Evolutionary conservation across 1,284 basidiomycete genomes (phyloP).

Genomic region (Leccinum solheimii): DNA sequence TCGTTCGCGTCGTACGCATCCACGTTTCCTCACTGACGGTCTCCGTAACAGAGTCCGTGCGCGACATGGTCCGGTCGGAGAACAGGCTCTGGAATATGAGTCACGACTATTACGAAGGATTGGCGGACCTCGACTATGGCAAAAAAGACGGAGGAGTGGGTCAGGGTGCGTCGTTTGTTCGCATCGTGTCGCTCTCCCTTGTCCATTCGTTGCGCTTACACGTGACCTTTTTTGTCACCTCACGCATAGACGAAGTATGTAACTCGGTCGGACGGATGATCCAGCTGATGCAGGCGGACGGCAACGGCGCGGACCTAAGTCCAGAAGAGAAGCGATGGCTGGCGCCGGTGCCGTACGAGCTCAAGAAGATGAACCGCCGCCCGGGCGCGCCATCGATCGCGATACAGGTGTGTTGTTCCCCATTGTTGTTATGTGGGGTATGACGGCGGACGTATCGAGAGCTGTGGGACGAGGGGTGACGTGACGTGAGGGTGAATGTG

Average conservation of each 20-base stretch:
- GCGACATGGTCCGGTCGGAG: slow-evolving; percentile 19
- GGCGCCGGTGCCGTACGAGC: slow-evolving; percentile 5
- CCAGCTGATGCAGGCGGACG: slow-evolving; percentile 19
- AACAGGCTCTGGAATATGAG: slow-evolving; percentile 21
- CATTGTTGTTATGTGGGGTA: slow-evolving; percentile 47
- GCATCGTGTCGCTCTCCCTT: background rate
- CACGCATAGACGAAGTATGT: slow-evolving; percentile 27
- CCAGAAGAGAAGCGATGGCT: slow-evolving; percentile 8
- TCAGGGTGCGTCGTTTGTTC: background rate
- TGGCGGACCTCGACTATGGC: slow-evolving; percentile 19
- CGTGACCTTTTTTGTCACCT: background rate
- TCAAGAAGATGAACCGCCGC: slow-evolving; percentile 8
- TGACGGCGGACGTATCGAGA: too few relatives aligned
- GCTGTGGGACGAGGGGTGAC: too few relatives aligned
- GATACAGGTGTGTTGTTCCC: slow-evolving; percentile 23
- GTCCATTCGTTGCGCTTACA: background rate
- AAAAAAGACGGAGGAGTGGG: background rate
- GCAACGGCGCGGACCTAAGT: slow-evolving; percentile 30
- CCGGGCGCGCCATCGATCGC: slow-evolving; percentile 6
- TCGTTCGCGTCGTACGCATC: background rate
- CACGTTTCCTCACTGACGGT: background rate
- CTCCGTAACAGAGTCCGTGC: slow-evolving; percentile 16
- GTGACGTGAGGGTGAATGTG: too few relatives aligned
- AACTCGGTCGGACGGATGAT: slow-evolving; percentile 27
- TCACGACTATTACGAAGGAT: slow-evolving; percentile 22